A percentile compares a stretch with the other conserved stretches of the same genome.
Conservation (phyloP, 768 basidiomycete species). For the Pisolithus sp. region DNA sequence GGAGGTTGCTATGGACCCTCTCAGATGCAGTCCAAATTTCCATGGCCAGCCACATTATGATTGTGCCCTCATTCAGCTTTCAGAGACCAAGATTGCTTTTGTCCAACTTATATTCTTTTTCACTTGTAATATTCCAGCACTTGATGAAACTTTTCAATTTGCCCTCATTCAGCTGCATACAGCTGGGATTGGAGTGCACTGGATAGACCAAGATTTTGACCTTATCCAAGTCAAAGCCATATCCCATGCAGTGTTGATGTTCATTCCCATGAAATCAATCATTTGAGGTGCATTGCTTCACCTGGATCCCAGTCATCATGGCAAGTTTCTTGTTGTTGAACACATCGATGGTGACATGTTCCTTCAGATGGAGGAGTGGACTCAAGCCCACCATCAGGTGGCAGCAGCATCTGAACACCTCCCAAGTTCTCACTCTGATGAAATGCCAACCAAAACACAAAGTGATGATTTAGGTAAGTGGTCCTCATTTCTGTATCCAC, state of each 20-base stretch:
- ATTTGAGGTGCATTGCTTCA: constrained; percentile 21
- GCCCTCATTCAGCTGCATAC: constrained; percentile 15
- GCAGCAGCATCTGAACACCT: no score
- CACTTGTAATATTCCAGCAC: constrained; percentile 8
- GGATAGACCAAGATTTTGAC: no score
- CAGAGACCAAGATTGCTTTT: constrained; percentile 3
- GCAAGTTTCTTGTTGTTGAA: no score
- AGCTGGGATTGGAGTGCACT: background rate
- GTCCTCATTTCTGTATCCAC: no score
- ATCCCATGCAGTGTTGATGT: constrained; percentile 3
- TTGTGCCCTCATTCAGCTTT: constrained; percentile 17
- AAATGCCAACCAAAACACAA: no score
- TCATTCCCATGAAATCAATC: constrained; percentile 26
- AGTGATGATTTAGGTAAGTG: no score
- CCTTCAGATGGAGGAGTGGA: no score
- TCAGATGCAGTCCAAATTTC: constrained; percentile 28
- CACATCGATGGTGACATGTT: no score
- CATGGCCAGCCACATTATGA: constrained; percentile 19
- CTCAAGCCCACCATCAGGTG: no score
- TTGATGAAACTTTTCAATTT: background rate
- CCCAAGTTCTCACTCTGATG: no score
- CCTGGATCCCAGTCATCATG: no score
- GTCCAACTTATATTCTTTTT: constrained; percentile 19
- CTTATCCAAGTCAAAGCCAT: no score
- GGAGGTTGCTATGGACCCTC: constrained; percentile 20